These are phyloP conservation scores for Secale cereale DNA, from an alignment of 176 grass and related monocot genomes.

Conservation along the genomic window DNA sequence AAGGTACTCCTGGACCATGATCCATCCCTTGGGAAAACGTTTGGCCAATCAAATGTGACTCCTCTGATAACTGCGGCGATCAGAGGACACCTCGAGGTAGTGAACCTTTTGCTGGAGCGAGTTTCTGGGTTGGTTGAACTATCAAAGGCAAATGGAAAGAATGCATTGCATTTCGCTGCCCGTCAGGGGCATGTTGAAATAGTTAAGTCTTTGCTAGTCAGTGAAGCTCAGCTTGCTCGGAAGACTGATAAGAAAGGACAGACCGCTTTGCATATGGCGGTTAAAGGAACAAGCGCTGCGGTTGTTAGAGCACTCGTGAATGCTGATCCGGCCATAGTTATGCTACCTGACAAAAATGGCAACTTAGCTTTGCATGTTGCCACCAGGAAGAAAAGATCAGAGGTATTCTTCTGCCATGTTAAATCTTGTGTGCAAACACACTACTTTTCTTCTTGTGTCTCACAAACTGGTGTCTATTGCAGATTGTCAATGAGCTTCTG, in stretches of 20 bases:
- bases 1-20: slow-evolving; percentile 83
- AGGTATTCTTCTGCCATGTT: slow-evolving; percentile 45
- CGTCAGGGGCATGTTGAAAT: slow-evolving; percentile 93
- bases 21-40: slow-evolving; percentile 66
- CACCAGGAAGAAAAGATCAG: slow-evolving; percentile 86
- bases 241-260: slow-evolving; percentile 98
- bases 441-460: slow-evolving; percentile 10
- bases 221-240: slow-evolving; percentile 80
- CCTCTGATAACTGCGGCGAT: slow-evolving; percentile 85
- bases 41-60: slow-evolving; percentile 89
- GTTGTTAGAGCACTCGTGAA: slow-evolving; percentile 80
- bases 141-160: slow-evolving; percentile 84
- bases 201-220: slow-evolving; percentile 54
- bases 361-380: slow-evolving; percentile 94
- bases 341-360: slow-evolving; percentile 90
- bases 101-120: slow-evolving; percentile 72
- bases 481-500: slow-evolving; percentile 92
- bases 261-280: slow-evolving; percentile 93
- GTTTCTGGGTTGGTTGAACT: slow-evolving; percentile 65
- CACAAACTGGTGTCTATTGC: slow-evolving; percentile 28
- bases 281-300: slow-evolving; percentile 65
- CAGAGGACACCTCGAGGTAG: slow-evolving; percentile 74
- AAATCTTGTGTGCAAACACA: neutral
- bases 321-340: slow-evolving; percentile 86
- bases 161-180: slow-evolving; percentile 88